Conservation (phyloP, 176 grass and related monocot genomes). For the Zoysia japonica region DNA sequence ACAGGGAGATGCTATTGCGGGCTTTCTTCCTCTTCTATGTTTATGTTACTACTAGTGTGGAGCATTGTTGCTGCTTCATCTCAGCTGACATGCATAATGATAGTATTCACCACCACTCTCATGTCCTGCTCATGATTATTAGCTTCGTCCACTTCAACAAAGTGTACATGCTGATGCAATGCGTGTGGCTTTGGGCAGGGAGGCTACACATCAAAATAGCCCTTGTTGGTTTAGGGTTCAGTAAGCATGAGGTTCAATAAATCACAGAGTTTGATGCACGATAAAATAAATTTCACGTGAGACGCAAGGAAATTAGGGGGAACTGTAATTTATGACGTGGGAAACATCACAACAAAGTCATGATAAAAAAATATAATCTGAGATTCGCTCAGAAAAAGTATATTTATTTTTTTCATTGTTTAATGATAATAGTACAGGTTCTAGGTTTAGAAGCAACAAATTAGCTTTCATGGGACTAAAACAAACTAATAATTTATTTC, state of each 20-base stretch:
- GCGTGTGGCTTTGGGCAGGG: not conserved
- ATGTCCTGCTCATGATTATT: not conserved
- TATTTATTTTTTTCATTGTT: not conserved
- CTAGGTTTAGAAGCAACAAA: rapidly evolving
- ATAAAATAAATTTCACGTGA: not conserved
- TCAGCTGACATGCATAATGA: slow-evolving; percentile 46
- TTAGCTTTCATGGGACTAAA: not conserved
- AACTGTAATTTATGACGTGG: rapidly evolving
- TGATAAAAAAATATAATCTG: not conserved
- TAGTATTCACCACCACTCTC: slow-evolving; percentile 9
- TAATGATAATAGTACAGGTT: not conserved
- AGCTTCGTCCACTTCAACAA: slow-evolving; percentile 26
- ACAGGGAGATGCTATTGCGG: not conserved
- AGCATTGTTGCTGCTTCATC: slow-evolving; percentile 40
- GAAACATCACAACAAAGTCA: rapidly evolving
- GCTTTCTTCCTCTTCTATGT: not conserved
- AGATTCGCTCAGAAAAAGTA: not conserved
- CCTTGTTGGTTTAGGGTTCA: not conserved
- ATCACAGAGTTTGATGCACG: rapidly evolving
- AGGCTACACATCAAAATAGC: not conserved
- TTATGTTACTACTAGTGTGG: slow-evolving; percentile 1
- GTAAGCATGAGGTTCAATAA: not conserved
- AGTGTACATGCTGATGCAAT: slow-evolving; percentile 3
- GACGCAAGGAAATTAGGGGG: not conserved
- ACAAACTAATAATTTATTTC: slow-evolving; percentile 14